phyloP scores from a whole-genome alignment of 2,329 filamentous ascomycete genomes.

The Blumeria hordei region DNA sequence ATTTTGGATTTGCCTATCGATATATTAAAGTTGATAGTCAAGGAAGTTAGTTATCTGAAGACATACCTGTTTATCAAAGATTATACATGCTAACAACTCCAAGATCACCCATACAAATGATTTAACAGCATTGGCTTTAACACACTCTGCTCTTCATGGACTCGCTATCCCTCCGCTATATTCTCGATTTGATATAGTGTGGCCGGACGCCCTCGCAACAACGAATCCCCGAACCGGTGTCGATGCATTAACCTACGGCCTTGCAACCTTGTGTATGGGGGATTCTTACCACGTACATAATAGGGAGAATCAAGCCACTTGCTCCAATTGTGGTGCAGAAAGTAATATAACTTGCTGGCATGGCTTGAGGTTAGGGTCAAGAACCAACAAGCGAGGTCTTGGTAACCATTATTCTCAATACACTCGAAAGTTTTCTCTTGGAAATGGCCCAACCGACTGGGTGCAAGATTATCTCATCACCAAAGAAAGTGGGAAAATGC shows the following conservation, averaged over 20 bases:
- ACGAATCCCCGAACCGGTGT: slow-evolving; percentile 46
- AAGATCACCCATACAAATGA: slow-evolving; percentile 59
- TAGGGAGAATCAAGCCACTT: slow-evolving; percentile 10
- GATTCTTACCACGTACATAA: slow-evolving; percentile 24
- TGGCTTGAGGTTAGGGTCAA: slow-evolving; percentile 4
- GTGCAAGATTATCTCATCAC: slow-evolving; percentile 61
- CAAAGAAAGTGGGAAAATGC: slow-evolving; percentile 69
- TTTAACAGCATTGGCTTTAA: slow-evolving; percentile 51
- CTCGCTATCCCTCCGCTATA: slow-evolving; percentile 61
- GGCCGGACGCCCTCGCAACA: slow-evolving; percentile 47
- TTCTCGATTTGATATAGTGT: slow-evolving; percentile 68
- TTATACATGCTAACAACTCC: slow-evolving; percentile 15
- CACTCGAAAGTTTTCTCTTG: slow-evolving; percentile 60
- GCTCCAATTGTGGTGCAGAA: slow-evolving; percentile 14
- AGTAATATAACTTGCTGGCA: slow-evolving; percentile 11
- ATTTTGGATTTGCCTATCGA: slow-evolving; percentile 58
- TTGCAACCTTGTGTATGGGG: slow-evolving; percentile 57
- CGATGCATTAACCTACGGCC: slow-evolving; percentile 60
- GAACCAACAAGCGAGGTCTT: slow-evolving; percentile 20
- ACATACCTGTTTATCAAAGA: too few species aligned
- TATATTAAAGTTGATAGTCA: slow-evolving; percentile 18
- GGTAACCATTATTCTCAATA: slow-evolving; percentile 59
- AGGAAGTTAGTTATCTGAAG: too few species aligned
- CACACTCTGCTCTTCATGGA: slow-evolving; percentile 52
- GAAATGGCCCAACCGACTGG: slow-evolving; percentile 59